Conservation (phyloP, 1,284 basidiomycete genomes). For the Neonothopanus nambi region DNA sequence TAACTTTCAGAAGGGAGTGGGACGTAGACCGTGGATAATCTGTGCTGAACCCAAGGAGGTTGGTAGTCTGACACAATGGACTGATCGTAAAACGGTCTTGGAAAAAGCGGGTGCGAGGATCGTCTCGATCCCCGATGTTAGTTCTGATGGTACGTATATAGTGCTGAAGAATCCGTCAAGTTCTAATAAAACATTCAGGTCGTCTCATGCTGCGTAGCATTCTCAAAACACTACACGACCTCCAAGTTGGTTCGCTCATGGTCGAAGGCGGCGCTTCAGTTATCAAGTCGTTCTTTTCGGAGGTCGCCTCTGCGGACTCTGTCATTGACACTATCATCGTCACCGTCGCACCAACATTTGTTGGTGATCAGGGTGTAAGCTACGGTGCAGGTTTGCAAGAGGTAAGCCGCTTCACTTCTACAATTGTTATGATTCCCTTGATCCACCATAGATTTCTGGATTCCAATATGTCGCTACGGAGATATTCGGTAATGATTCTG, state of each 20-base stretch:
- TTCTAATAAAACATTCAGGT: slow-evolving; percentile 36
- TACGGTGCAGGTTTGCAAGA: slow-evolving; percentile 14
- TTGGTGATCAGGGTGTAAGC: slow-evolving; percentile 71
- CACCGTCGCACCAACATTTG: slow-evolving; percentile 80
- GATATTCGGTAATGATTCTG: slow-evolving; percentile 42
- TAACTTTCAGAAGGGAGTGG: slow-evolving; percentile 62
- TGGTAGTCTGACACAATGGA: slow-evolving; percentile 24
- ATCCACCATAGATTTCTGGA: slow-evolving; percentile 20
- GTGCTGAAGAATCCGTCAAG: too few species aligned
- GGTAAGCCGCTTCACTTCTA: slow-evolving; percentile 4
- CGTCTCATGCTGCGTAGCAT: slow-evolving; percentile 51
- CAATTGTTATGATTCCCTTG: not conserved
- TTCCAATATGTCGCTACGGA: slow-evolving; percentile 36
- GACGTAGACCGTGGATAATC: slow-evolving; percentile 78
- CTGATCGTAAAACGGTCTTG: slow-evolving; percentile 43
- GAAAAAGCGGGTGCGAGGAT: slow-evolving; percentile 57
- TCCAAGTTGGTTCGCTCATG: slow-evolving; percentile 81
- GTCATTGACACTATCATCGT: slow-evolving; percentile 67
- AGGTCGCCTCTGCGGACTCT: slow-evolving; percentile 22
- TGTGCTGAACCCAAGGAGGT: slow-evolving; percentile 37
- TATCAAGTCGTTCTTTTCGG: slow-evolving; percentile 75
- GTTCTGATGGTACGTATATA: slow-evolving; percentile 31
- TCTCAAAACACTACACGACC: slow-evolving; percentile 49
- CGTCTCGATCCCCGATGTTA: slow-evolving; percentile 36
- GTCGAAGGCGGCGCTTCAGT: slow-evolving; percentile 91